These are phyloP conservation scores for Arthrocladium fulminans DNA, from an alignment of 2,329 filamentous ascomycete genomes.

Conservation along the genomic window DNA sequence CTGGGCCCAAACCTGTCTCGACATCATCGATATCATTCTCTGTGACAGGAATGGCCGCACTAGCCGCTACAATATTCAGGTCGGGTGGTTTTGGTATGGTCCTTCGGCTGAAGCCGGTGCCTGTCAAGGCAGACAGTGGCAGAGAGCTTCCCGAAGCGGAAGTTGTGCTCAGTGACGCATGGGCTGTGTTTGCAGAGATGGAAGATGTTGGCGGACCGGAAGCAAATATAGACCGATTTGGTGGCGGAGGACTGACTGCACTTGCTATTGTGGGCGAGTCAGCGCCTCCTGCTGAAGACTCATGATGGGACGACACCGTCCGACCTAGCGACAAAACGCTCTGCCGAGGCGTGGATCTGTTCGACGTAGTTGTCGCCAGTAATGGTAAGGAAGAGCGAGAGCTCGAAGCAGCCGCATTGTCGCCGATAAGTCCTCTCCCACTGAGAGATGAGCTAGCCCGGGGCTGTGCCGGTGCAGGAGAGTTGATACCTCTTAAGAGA, in stretches of 20 bases:
- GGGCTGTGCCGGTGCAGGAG: neutral
- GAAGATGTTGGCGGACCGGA: conserved; percentile 29
- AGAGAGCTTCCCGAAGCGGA: conserved; percentile 22
- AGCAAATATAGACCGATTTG: conserved; percentile 27
- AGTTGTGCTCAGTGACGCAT: conserved; percentile 28
- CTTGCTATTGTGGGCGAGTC: neutral
- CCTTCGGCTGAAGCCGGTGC: conserved; percentile 15
- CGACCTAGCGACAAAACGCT: neutral
- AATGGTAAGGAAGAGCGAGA: conserved; percentile 6
- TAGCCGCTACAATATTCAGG: conserved; percentile 7
- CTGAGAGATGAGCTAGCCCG: neutral
- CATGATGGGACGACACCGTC: neutral
- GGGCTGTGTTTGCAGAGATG: conserved; percentile 28
- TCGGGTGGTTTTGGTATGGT: conserved; percentile 11
- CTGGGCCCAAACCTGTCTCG: conserved; percentile 13
- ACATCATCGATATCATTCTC: conserved; percentile 30
- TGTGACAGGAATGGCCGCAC: conserved; percentile 11
- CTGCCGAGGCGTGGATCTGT: neutral
- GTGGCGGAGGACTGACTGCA: conserved; percentile 25
- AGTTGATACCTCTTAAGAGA: conserved; percentile 6
- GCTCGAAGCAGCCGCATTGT: neutral
- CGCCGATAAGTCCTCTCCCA: neutral
- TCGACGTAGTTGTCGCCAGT: neutral
- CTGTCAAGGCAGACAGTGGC: conserved; percentile 24
- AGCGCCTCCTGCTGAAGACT: neutral